These are phyloP conservation scores for Macroventuria anomochaeta DNA, from an alignment of 2,329 filamentous ascomycete species.

Conservation along the genomic window DNA sequence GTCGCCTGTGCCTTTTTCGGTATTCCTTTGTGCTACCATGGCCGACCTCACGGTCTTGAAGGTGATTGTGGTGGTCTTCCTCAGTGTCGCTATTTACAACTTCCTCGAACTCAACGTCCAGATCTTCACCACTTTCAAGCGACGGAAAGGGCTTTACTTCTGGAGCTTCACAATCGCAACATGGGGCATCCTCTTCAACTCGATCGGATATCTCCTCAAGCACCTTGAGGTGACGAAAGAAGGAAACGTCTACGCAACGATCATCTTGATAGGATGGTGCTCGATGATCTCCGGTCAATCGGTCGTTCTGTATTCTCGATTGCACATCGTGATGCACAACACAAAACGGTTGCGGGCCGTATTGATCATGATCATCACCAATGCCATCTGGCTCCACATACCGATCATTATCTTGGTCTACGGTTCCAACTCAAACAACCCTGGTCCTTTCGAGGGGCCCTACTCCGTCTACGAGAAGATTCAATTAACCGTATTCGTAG, in stretches of 20 bases:
- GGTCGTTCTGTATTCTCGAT: constrained; percentile 65
- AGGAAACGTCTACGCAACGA: constrained; percentile 39
- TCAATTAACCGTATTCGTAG: constrained; percentile 49
- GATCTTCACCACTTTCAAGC: constrained; percentile 55
- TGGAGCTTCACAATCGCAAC: constrained; percentile 55
- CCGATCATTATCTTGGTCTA: constrained; percentile 61
- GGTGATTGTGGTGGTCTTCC: constrained; percentile 27
- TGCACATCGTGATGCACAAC: constrained; percentile 64
- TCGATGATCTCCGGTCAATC: constrained; percentile 67
- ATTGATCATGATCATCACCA: constrained; percentile 62
- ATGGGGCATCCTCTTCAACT: constrained; percentile 53
- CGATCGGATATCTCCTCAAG: constrained; percentile 53
- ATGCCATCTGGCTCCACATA: constrained; percentile 60
- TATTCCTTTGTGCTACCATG: constrained; percentile 5
- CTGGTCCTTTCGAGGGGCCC: constrained; percentile 32
- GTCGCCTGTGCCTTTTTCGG: not conserved
- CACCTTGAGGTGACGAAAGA: constrained; percentile 45
- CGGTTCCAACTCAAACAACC: constrained; percentile 52
- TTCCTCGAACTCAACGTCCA: constrained; percentile 53
- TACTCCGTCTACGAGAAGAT: constrained; percentile 52
- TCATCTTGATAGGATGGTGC: constrained; percentile 63
- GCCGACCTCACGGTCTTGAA: constrained; percentile 8
- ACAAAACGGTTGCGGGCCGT: constrained; percentile 55
- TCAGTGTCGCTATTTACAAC: constrained; percentile 44
- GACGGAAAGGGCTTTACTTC: constrained; percentile 55